Evolutionary conservation across 176 grass and related monocot species (phyloP).

Genomic region (Pontederia crassipes): DNA sequence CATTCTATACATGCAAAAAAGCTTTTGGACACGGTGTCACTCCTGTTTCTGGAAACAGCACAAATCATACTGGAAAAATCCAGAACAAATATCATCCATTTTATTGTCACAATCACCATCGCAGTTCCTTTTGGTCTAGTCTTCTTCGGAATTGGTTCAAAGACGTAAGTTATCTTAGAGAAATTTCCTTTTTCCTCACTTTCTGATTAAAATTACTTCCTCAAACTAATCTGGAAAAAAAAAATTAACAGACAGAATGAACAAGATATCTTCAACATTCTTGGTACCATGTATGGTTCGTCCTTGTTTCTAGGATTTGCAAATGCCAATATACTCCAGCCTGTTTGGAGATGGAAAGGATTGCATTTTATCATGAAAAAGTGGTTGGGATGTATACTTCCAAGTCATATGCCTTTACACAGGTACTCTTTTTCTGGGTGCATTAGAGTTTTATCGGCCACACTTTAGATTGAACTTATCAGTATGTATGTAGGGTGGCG

Average conservation of each 20-base stretch:
- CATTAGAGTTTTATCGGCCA: too few relatives aligned
- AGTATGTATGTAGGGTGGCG: too few relatives aligned
- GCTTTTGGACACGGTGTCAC: constrained; percentile 41
- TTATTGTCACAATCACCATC: constrained; percentile 59
- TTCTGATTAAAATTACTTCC: neutral
- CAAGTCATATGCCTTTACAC: constrained; percentile 51
- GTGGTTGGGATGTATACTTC: constrained; percentile 67
- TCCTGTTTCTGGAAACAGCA: constrained; percentile 93
- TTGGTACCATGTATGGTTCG: constrained; percentile 41
- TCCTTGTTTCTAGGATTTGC: constrained; percentile 71
- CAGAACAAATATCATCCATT: constrained; percentile 85
- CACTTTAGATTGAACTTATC: too few relatives aligned
- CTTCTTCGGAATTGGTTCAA: constrained; percentile 77
- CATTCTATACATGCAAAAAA: constrained; percentile 50
- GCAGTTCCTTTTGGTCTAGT: constrained; percentile 73
- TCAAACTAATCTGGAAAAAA: constrained; percentile 15
- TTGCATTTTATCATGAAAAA: constrained; percentile 53
- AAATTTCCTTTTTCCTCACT: neutral
- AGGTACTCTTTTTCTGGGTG: constrained; percentile 25
- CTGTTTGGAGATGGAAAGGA: constrained; percentile 51
- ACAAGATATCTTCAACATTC: constrained; percentile 82
- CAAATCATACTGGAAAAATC: constrained; percentile 95
- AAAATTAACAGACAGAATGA: constrained; percentile 39
- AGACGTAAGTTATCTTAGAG: constrained; percentile 46
- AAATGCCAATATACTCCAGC: constrained; percentile 58